Conservation (phyloP, 2,329 filamentous ascomycete genomes). For the Colletotrichum coccodes region DNA sequence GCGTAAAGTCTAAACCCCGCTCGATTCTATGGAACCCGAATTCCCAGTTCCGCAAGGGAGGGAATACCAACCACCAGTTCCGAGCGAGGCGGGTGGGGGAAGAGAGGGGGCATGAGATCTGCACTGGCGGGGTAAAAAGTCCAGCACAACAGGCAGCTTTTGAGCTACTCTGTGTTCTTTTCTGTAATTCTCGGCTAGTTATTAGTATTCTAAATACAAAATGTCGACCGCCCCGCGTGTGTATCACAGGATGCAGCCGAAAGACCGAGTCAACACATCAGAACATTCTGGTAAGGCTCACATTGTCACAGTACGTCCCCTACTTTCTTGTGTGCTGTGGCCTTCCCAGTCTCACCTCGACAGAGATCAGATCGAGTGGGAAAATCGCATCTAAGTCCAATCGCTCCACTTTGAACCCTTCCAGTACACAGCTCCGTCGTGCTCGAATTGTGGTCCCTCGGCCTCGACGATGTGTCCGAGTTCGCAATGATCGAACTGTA, state of each 20-base stretch:
- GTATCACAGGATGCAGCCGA: no score
- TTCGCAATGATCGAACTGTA: constrained; percentile 64
- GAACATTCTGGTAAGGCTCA: no score
- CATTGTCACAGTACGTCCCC: no score
- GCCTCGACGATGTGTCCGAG: constrained; percentile 63
- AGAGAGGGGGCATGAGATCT: background rate
- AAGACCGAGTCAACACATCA: no score
- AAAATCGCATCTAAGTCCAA: constrained; percentile 34
- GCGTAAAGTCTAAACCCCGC: background rate
- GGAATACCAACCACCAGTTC: background rate
- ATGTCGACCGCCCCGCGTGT: no score
- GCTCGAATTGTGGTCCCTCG: constrained; percentile 61
- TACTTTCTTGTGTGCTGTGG: no score
- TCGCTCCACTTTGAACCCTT: constrained; percentile 39
- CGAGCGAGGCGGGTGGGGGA: background rate
- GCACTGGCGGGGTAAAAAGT: background rate
- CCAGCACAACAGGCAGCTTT: no score
- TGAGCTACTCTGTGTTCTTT: no score
- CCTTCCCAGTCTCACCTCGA: no score
- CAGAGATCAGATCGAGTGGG: no score
- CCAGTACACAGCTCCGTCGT: constrained; percentile 38
- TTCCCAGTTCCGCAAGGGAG: background rate
- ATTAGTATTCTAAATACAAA: no score
- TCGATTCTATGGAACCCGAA: background rate
- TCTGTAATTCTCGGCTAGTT: no score